Percentiles rank a stretch among this genome's conserved stretches.
phyloP scores from a whole-genome alignment of 2,329 filamentous ascomycete genomes.

The Akanthomyces uredinophilus region DNA sequence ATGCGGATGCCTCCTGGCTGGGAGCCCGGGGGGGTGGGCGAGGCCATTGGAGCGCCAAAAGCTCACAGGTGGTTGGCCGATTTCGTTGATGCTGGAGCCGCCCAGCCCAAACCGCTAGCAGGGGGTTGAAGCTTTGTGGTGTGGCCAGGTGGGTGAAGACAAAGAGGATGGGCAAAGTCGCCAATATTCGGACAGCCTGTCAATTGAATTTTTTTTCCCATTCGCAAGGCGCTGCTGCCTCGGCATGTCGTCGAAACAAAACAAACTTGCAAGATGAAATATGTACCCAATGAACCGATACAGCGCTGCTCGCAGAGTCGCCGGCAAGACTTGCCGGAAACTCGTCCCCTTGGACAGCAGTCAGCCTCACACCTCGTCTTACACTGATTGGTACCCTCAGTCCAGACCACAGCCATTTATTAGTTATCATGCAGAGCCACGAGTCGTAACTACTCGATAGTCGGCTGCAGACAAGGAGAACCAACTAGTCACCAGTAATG shows the following conservation, averaged over 20 bases:
- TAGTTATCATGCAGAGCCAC: background rate
- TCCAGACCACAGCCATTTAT: background rate
- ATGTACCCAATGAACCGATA: too few relatives aligned
- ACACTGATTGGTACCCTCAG: background rate
- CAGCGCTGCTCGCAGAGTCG: too few relatives aligned
- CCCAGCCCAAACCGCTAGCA: constrained; percentile 5
- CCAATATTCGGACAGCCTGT: background rate
- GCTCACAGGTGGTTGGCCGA: background rate
- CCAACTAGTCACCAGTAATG: too few relatives aligned
- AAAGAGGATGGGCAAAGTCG: background rate
- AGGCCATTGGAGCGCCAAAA: background rate
- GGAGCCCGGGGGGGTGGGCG: too few relatives aligned
- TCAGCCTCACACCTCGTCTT: background rate
- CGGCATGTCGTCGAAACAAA: background rate
- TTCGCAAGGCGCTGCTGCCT: background rate
- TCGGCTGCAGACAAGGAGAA: too few relatives aligned
- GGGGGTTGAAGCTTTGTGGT: background rate
- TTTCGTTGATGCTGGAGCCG: background rate
- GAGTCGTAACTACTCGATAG: background rate
- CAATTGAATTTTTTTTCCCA: background rate
- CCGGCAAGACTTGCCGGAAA: too few relatives aligned
- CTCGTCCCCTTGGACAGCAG: background rate
- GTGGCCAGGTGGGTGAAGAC: background rate
- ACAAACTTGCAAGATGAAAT: background rate
- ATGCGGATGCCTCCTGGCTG: background rate